These are phyloP conservation scores for Globisporangium cystogenes DNA, from an alignment of 352 stramenopile genomes.

Conservation along the genomic window DNA sequence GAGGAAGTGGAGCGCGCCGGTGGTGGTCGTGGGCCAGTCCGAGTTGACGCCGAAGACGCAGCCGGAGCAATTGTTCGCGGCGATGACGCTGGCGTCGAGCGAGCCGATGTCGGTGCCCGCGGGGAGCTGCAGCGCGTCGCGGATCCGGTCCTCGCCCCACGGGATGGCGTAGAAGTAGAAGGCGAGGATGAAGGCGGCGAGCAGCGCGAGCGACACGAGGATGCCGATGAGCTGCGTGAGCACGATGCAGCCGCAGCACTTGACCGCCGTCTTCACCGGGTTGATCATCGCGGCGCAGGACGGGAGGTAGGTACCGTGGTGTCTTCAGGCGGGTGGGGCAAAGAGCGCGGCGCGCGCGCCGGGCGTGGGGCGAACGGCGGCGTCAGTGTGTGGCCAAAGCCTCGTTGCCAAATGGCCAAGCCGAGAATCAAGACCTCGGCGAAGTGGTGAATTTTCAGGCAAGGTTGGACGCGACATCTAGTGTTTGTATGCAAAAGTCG, in stretches of 20 bases:
- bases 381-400: not conserved
- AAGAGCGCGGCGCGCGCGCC: too few species aligned
- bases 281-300: conserved; percentile 10
- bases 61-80: conserved; percentile 73
- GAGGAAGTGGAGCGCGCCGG: conserved; percentile 58
- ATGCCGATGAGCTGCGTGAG: conserved; percentile 65
- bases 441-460: too few species aligned
- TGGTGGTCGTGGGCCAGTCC: conserved; percentile 76
- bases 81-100: conserved; percentile 40
- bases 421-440: too few species aligned
- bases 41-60: conserved; percentile 81
- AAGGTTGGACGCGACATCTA: too few species aligned
- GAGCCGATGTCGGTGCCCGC: conserved; percentile 40
- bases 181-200: conserved; percentile 43
- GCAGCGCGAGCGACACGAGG: conserved; percentile 42
- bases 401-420: not conserved
- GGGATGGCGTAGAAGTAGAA: conserved; percentile 73
- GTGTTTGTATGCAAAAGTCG: too few species aligned
- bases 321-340: too few species aligned
- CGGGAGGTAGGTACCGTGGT: too few species aligned
- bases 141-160: conserved; percentile 76
- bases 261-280: conserved; percentile 27
- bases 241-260: conserved; percentile 75
- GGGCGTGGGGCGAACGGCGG: too few species aligned
- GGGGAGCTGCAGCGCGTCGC: conserved; percentile 36